Conservation (phyloP, 2,329 filamentous ascomycete species). For the Metarhizium guizhouense region DNA sequence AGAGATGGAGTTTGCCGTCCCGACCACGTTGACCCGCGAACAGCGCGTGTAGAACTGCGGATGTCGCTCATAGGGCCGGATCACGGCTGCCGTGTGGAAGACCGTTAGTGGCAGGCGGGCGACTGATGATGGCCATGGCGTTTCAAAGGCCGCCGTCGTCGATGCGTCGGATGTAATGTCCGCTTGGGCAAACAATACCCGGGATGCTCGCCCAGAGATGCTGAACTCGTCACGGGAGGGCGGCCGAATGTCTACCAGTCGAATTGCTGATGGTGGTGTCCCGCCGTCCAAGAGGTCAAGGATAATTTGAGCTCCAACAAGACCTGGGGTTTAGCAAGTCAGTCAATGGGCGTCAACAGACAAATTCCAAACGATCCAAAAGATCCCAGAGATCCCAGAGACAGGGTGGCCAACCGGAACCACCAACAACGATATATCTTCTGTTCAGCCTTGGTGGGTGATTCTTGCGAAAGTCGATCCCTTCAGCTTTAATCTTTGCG, state of each 20-base stretch:
- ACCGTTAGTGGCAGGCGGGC: slow-evolving; percentile 41
- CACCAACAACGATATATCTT: slow-evolving; percentile 36
- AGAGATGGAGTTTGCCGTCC: slow-evolving; percentile 38
- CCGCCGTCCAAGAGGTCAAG: slow-evolving; percentile 44
- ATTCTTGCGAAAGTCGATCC: slow-evolving; percentile 27
- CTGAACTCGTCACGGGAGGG: slow-evolving; percentile 34
- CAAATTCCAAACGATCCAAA: background rate
- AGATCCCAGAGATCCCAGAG: background rate
- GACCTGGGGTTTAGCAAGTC: slow-evolving; percentile 24
- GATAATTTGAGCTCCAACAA: slow-evolving; percentile 47
- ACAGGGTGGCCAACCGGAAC: slow-evolving; percentile 31
- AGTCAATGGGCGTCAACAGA: background rate
- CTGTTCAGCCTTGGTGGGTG: slow-evolving; percentile 31
- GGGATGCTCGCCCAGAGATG: slow-evolving; percentile 17
- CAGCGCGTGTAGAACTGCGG: slow-evolving; percentile 33
- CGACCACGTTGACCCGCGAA: slow-evolving; percentile 39
- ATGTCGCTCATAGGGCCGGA: slow-evolving; percentile 40
- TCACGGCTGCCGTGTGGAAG: slow-evolving; percentile 47
- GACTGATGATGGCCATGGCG: slow-evolving; percentile 34
- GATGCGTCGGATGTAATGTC: slow-evolving; percentile 39
- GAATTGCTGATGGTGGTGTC: slow-evolving; percentile 39
- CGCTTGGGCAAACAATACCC: slow-evolving; percentile 34
- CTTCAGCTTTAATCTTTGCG: slow-evolving; percentile 23
- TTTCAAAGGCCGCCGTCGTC: slow-evolving; percentile 35
- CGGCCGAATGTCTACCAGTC: slow-evolving; percentile 41